These are phyloP conservation scores for Eimeria praecox DNA, from an alignment of 169 alveolate species.

Conservation along the genomic window DNA sequence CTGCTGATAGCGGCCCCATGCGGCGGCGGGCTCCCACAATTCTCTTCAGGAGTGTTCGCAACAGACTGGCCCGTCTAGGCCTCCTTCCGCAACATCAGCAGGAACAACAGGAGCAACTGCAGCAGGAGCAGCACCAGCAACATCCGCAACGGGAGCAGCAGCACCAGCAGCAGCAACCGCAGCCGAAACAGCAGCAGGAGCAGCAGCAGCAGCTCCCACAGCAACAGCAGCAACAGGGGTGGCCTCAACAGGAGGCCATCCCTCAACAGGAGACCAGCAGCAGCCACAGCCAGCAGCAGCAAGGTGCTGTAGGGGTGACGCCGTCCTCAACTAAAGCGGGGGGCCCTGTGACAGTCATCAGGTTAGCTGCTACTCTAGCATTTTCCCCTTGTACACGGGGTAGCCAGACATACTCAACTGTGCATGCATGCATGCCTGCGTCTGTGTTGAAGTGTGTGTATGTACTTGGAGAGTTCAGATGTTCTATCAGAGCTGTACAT, in stretches of 20 bases:
- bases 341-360: background rate
- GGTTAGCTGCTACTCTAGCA: constrained; percentile 47
- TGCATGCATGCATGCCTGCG: background rate
- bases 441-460: background rate
- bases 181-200: background rate
- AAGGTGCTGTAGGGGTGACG: background rate
- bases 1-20: background rate
- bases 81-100: constrained; percentile 4
- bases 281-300: background rate
- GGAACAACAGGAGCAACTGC: background rate
- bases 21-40: background rate
- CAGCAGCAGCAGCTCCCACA: constrained; percentile 3
- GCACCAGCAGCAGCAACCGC: background rate
- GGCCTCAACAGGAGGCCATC: background rate
- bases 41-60: constrained; percentile 37
- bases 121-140: background rate
- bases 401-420: background rate
- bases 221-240: constrained; percentile 8
- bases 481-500: no score
- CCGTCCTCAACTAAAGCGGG: background rate
- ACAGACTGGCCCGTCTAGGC: constrained; percentile 23
- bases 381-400: no score
- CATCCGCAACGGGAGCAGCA: background rate
- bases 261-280: background rate
- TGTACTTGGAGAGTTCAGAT: no score